Base-by-base conservation (phyloP, 768 basidiomycete species). In the Amanita molliuscula region DNA sequence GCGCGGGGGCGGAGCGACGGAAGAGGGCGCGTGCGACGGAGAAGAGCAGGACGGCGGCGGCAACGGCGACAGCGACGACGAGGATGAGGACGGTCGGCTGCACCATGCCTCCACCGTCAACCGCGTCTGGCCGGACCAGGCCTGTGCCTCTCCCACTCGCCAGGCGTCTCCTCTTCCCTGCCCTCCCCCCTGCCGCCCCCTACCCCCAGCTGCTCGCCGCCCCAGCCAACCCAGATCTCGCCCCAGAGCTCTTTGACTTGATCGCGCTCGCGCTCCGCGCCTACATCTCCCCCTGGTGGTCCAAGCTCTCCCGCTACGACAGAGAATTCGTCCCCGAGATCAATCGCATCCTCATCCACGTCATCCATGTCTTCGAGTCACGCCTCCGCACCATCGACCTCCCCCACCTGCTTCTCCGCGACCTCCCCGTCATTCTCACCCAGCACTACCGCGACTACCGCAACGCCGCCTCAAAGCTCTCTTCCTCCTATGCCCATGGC, bases 211-310 rank as follows among this genome's bases (percentile, higher is more conserved):
- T 86, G 20, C 74, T 86, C 50, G 62, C 67, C 23, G 65, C 74
- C 0, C 65, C 70, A 0, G 50, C 59, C 10, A 68, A 69, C 0
- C 70, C 72, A 20, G 80, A 85, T 43, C 75, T 92, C 52, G 73
- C 76, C 50, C 70, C 74, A 4, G 84, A 86, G 59, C 64, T 86
- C 4, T 90, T 91, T 59, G 84, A 91, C 64, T 72, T 90, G 51
- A 71, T 90, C 28, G 88, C 90, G 0, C 81, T 91, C 51, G 76
- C 81, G 8, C 73, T 93, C 20, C 76, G 89, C 29, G 88, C 88
- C 5, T 85, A 75, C 58, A 78, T 93, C 33, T 77, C 80, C 42
- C 83, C 86, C 1, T 93, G 89, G 90, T 93, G 89, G 86, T 73
- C 84, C 28, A 87, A 80, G 58, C 74, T 92, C 47, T 78, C 88